These are phyloP conservation scores for Hanseniaspora clermontiae DNA, from an alignment of 805 yeast genomes.

Conservation along the genomic window DNA sequence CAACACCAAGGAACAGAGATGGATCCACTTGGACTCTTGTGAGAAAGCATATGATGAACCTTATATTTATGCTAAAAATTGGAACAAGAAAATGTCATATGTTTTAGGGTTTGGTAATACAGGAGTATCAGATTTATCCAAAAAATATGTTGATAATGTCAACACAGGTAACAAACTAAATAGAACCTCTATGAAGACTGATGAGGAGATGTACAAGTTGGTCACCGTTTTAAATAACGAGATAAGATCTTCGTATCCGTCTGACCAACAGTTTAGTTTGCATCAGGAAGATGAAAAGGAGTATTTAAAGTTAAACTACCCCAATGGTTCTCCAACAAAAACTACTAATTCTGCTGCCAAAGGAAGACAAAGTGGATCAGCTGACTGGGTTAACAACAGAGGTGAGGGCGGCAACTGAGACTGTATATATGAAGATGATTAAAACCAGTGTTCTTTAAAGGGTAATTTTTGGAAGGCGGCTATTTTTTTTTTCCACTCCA, in stretches of 20 bases:
- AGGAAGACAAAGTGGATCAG: conserved; percentile 60
- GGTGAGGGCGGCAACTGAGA: conserved; percentile 54
- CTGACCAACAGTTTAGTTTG: conserved; percentile 2
- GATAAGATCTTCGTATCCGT: conserved; percentile 25
- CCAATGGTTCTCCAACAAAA: conserved; percentile 12
- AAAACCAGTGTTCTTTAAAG: neutral
- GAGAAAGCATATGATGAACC: conserved; percentile 82
- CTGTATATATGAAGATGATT: neutral
- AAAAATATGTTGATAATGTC: conserved; percentile 42
- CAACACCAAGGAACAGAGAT: conserved; percentile 44
- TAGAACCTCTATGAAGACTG: conserved; percentile 32
- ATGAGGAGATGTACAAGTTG: conserved; percentile 29
- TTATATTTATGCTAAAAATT: conserved; percentile 57
- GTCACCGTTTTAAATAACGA: conserved; percentile 17
- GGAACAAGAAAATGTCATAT: conserved; percentile 93
- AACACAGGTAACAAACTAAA: conserved; percentile 34
- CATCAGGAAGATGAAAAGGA: conserved; percentile 27
- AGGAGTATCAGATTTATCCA: conserved; percentile 58
- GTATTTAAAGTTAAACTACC: conserved; percentile 22
- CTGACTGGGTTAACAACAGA: conserved; percentile 61
- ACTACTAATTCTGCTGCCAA: neutral
- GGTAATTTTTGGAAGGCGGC: neutral
- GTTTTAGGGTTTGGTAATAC: conserved; percentile 53
- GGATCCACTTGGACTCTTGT: conserved; percentile 87
- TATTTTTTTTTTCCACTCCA: too few relatives aligned